Evolutionary conservation across 495 filamentous ascomycete genomes (phyloP).

Genomic region (Hypoxylon perforatum): DNA sequence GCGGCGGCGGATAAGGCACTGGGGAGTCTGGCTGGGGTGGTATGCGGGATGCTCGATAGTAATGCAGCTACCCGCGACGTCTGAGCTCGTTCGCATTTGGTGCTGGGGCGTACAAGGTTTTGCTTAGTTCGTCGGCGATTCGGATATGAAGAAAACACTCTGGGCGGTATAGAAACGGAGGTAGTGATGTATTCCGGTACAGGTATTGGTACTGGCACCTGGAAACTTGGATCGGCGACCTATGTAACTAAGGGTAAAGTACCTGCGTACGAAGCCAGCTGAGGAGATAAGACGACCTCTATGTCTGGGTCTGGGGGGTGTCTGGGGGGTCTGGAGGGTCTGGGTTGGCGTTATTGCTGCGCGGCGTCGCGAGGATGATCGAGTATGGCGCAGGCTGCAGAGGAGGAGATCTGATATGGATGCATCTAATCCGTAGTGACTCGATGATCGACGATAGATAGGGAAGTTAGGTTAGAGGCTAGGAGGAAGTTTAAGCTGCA

Average conservation of each 20-base stretch:
- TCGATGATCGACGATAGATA: constrained; percentile 21
- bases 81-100: constrained; percentile 52
- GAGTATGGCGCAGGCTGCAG: constrained; percentile 35
- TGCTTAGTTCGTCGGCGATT: constrained; percentile 46
- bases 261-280: constrained; percentile 4
- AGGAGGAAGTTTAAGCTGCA: constrained; percentile 10
- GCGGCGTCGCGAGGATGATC: constrained; percentile 37
- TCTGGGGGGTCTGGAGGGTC: too few species aligned
- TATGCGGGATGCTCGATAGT: constrained; percentile 53
- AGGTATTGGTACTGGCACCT: not conserved
- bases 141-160: constrained; percentile 40
- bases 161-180: not conserved
- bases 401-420: constrained; percentile 36
- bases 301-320: constrained; percentile 19
- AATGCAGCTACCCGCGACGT: constrained; percentile 51
- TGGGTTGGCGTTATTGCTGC: constrained; percentile 34
- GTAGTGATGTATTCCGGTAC: not conserved
- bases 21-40: constrained; percentile 48
- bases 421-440: constrained; percentile 28
- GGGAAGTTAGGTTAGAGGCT: constrained; percentile 1
- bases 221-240: constrained; percentile 40
- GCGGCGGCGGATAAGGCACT: constrained; percentile 61
- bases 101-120: constrained; percentile 41
- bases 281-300: not conserved
- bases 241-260: constrained; percentile 35